Conservation (phyloP, 768 basidiomycete species). For the Chalciporus chontae region DNA sequence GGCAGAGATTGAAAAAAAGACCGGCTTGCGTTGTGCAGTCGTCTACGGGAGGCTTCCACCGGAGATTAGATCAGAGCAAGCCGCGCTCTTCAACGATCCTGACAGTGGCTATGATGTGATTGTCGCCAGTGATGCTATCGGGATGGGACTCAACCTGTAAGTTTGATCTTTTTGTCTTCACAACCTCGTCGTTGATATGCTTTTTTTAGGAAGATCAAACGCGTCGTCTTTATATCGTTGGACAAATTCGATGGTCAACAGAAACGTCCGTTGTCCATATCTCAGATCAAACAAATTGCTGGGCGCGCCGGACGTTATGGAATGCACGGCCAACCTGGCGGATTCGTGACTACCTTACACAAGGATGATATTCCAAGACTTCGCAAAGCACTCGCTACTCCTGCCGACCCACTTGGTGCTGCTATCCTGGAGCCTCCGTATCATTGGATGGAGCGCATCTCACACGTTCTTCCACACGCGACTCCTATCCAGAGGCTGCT, state of each 20-base stretch:
- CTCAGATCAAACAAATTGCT: conserved; percentile 91
- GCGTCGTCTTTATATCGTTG: conserved; percentile 73
- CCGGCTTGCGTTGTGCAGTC: conserved; percentile 81
- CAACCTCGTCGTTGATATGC: neutral
- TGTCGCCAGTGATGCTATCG: conserved; percentile 91
- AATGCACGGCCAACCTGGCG: conserved; percentile 52
- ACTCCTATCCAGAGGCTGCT: conserved; percentile 41
- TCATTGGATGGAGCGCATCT: conserved; percentile 25
- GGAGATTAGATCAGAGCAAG: conserved; percentile 89
- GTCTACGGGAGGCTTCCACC: conserved; percentile 92
- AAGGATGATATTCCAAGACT: conserved; percentile 61
- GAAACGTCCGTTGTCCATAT: conserved; percentile 51
- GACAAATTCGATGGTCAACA: conserved; percentile 59
- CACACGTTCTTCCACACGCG: conserved; percentile 41
- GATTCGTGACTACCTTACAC: conserved; percentile 72
- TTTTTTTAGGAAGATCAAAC: conserved; percentile 75
- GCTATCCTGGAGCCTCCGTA: conserved; percentile 44
- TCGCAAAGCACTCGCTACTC: conserved; percentile 47
- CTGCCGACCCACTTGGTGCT: conserved; percentile 46
- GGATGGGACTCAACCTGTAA: conserved; percentile 96
- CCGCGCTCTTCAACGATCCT: conserved; percentile 85
- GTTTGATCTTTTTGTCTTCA: conserved; percentile 23
- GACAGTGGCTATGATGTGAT: conserved; percentile 84
- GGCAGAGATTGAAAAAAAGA: conserved; percentile 61
- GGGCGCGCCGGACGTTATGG: conserved; percentile 92